Evolutionary conservation across 208 protist genomes (phyloP).

Genomic region (Porcisia hertigi): DNA sequence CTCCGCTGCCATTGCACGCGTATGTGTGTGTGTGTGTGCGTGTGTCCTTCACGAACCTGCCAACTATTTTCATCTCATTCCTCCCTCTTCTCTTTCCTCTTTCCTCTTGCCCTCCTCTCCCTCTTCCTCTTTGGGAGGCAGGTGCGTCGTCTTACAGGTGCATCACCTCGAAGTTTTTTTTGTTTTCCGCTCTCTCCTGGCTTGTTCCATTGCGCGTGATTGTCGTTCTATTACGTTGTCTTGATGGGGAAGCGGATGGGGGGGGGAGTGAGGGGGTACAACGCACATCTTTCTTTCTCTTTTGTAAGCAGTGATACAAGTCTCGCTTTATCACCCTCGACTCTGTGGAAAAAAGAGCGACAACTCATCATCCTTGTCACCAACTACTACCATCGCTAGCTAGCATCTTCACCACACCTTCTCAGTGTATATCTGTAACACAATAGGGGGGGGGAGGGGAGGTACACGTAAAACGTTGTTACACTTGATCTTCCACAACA

Average conservation of each 20-base stretch:
- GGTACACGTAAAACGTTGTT: background rate
- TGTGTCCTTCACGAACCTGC: background rate
- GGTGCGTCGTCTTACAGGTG: background rate
- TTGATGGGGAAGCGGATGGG: background rate
- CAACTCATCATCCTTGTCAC: background rate
- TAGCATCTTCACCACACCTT: background rate
- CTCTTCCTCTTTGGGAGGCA: background rate
- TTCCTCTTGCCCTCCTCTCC: background rate
- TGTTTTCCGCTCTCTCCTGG: background rate
- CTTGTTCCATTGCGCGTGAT: background rate
- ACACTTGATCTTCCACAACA: background rate
- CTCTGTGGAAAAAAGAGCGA: background rate
- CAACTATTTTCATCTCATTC: background rate
- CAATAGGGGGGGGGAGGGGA: background rate
- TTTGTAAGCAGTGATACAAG: background rate
- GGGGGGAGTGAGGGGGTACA: background rate
- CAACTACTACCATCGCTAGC: background rate
- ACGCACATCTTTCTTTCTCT: background rate
- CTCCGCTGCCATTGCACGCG: background rate
- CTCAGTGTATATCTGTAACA: background rate
- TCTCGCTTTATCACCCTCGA: background rate
- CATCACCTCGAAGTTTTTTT: background rate
- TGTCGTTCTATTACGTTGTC: background rate
- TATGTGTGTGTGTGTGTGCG: background rate
- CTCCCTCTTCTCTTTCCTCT: background rate